These are phyloP conservation scores for Daedaleopsis nitida DNA, from an alignment of 768 basidiomycete genomes.

Conservation along the genomic window DNA sequence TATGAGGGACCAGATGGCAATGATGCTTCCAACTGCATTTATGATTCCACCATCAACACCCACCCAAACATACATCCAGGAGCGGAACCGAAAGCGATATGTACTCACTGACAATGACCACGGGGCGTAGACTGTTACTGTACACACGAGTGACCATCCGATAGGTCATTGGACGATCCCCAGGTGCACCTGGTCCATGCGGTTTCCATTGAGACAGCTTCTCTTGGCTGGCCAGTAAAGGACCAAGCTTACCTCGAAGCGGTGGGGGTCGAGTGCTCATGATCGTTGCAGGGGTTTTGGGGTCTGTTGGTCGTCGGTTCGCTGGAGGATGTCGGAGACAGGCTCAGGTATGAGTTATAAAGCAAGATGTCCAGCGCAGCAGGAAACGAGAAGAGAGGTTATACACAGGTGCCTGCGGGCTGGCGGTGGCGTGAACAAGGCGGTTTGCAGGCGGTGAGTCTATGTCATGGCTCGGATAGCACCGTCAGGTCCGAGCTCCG, in stretches of 20 bases:
- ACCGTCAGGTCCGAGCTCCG: no score
- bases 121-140: constrained; percentile 57
- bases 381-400: not conserved
- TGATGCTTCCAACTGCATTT: constrained; percentile 43
- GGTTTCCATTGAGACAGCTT: not conserved
- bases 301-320: no score
- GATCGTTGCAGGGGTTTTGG: not conserved
- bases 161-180: constrained; percentile 50
- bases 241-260: constrained; percentile 8
- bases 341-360: not conserved
- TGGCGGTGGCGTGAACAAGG: not conserved
- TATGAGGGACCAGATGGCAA: constrained; percentile 60
- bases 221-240: not conserved
- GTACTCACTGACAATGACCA: constrained; percentile 46
- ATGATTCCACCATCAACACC: not conserved
- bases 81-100: not conserved
- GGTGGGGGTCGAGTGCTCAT: constrained; percentile 17
- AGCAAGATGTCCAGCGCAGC: not conserved
- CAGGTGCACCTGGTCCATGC: not conserved
- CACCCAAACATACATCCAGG: not conserved
- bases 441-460: not conserved
- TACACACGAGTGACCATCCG: constrained; percentile 61
- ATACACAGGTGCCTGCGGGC: not conserved
- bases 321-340: not conserved
- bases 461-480: no score